These are phyloP conservation scores for Solioccasus polychromus DNA, from an alignment of 768 basidiomycete genomes.

Conservation along the genomic window DNA sequence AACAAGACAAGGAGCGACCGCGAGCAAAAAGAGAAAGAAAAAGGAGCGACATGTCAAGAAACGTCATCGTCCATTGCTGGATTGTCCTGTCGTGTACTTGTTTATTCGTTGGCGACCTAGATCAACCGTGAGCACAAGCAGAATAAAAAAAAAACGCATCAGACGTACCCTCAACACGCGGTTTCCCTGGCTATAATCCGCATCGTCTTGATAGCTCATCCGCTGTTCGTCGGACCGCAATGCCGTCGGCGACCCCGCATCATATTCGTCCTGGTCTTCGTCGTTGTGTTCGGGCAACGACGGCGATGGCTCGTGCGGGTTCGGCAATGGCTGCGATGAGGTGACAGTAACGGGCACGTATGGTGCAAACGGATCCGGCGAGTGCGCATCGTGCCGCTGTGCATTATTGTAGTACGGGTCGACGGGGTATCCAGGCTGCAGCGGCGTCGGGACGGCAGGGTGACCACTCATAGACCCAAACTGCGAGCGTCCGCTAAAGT, in stretches of 20 bases:
- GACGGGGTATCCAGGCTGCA: conserved; percentile 27
- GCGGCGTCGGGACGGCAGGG: conserved; percentile 2
- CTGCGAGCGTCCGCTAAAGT: conserved; percentile 20
- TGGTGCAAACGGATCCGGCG: conserved; percentile 30
- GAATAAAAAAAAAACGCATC: background rate
- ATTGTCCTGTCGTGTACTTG: too few species aligned
- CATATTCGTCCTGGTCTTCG: too few species aligned
- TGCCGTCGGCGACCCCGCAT: conserved; percentile 4
- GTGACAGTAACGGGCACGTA: conserved; percentile 20
- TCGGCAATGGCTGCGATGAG: conserved; percentile 12
- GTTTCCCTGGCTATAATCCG: conserved; percentile 27
- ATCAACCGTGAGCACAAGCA: background rate
- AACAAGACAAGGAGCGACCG: too few species aligned
- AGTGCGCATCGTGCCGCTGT: conserved; percentile 17
- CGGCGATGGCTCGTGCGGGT: too few species aligned
- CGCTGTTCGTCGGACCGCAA: conserved; percentile 19
- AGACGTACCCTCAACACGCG: conserved; percentile 30
- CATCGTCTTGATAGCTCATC: conserved; percentile 30
- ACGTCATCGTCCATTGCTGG: too few species aligned
- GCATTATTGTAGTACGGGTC: conserved; percentile 27
- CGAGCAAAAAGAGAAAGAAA: background rate
- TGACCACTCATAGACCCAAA: conserved; percentile 20
- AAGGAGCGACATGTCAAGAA: too few species aligned
- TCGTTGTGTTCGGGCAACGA: too few species aligned
- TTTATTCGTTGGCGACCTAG: conserved; percentile 21